Base-by-base conservation (phyloP, 1,284 basidiomycete genomes). In the Microbotryum lychnidis-dioicae region DNA sequence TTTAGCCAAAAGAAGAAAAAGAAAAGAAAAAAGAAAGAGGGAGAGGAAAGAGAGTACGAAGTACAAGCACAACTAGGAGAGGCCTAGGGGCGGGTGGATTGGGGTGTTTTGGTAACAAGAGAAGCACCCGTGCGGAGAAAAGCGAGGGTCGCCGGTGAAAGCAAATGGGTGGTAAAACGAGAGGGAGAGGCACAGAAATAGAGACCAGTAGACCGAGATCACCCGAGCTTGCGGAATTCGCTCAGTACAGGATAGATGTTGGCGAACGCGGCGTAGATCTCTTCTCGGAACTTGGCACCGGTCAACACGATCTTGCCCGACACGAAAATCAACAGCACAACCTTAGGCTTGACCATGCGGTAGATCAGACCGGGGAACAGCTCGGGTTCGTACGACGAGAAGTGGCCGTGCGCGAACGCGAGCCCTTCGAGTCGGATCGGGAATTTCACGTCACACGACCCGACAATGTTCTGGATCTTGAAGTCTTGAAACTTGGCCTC, bases 381-480 rank as follows among this genome's bases (percentile, higher is more conserved):
- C 91, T 71, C 68, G 47, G 70, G 68, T 58, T 73, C 68, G 61
- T 71, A 69, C 10, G 66, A 66, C 25, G 54, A 63, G 66, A 70
- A 70, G 52, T 70, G 65, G 50, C 97, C 94, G 56, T 98, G 96
- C 72, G 86, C 87, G 80, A 97, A 99, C 6, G 94, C 94, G 63
- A 99, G 82, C 62, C 96, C 96, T 78, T 99, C 96, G 71, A 98
- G 80, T 66, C 96, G 87, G 75, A 99, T 98, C 63, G 96, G 96
- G 81, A 99, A 99, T 79, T 96, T 96, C 72, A 98, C 96, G 75
- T 98, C 96, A 77, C 96, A 98, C 68, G 67, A 54, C 23, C 96
- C 96, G 56, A 98, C 96, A 59, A 98, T 98, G 77, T 98, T 99
- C 80, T 98, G 94, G 60, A 98, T 98, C 80, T 98, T 99, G 82